Evolutionary conservation across 441 rosid species (phyloP).

Genomic region (Kokia cookei): DNA sequence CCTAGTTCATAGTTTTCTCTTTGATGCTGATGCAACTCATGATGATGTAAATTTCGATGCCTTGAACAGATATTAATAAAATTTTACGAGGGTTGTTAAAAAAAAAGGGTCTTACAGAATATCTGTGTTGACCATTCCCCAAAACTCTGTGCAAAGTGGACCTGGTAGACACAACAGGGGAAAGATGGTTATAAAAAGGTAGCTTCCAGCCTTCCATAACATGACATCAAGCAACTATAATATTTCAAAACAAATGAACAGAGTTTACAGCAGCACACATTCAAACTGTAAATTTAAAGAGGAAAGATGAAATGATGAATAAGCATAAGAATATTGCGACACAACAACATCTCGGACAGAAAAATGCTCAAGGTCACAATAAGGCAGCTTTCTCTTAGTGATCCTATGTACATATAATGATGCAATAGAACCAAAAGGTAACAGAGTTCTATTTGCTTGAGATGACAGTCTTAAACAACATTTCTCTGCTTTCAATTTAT

Average conservation of each 20-base stretch:
- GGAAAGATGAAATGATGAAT: background rate
- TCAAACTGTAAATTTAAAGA: background rate
- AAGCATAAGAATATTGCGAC: background rate
- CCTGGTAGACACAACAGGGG: constrained; percentile 30
- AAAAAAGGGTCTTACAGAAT: constrained; percentile 53
- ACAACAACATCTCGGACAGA: background rate
- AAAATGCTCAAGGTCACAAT: background rate
- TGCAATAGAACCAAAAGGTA: background rate
- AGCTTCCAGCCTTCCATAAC: background rate
- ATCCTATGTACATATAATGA: background rate
- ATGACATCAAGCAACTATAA: background rate
- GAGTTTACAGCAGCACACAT: background rate
- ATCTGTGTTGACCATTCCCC: constrained; percentile 76
- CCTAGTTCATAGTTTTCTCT: no score
- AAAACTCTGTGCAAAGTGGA: constrained; percentile 91
- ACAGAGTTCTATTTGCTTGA: background rate
- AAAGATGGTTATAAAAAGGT: background rate
- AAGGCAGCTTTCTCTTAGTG: background rate
- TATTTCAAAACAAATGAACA: background rate
- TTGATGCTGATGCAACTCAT: no score
- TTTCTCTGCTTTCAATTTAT: background rate
- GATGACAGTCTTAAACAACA: background rate
- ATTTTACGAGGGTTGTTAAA: background rate
- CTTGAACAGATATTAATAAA: no score
- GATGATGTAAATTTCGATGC: no score